Percentiles rank a stretch among this genome's conserved stretches.
Evolutionary conservation across 805 yeast species (phyloP).

Genomic region (Metschnikowia colocasiae): DNA sequence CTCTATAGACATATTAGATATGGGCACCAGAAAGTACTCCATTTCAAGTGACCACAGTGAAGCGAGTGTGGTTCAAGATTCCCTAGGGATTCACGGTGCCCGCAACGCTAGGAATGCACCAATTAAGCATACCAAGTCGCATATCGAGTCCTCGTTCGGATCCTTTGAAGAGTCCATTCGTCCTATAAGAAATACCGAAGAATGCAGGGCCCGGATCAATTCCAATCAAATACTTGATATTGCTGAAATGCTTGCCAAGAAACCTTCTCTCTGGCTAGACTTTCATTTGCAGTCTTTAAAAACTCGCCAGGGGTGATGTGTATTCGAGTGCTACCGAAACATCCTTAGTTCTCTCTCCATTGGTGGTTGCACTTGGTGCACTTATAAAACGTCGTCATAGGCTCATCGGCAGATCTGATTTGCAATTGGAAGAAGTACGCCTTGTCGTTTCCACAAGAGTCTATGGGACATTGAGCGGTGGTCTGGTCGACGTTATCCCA

Average conservation of each 20-base stretch:
- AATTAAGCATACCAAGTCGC: not conserved
- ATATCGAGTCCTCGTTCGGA: slow-evolving; percentile 13
- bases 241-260: not conserved
- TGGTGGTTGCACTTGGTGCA: slow-evolving; percentile 91
- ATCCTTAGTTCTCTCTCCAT: slow-evolving; percentile 85
- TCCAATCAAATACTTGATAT: not conserved
- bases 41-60: not conserved
- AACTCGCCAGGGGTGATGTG: not conserved
- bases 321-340: not conserved
- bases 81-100: not conserved
- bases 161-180: slow-evolving; percentile 13
- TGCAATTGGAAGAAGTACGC: slow-evolving; percentile 97
- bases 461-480: slow-evolving; percentile 85
- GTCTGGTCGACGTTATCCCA: slow-evolving; percentile 99
- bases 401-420: slow-evolving; percentile 97
- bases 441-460: slow-evolving; percentile 78
- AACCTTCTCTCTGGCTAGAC: not conserved
- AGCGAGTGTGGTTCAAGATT: not conserved
- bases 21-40: not conserved
- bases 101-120: not conserved
- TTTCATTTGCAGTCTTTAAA: not conserved
- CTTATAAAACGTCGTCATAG: slow-evolving; percentile 97
- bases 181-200: not conserved
- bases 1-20: slow-evolving; percentile 1
- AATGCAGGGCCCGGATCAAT: not conserved